Evolutionary conservation across 768 basidiomycete genomes (phyloP), one percentile per base, ranked within the genome.

Genomic region (Tricholoma hemisulphureum): DNA sequence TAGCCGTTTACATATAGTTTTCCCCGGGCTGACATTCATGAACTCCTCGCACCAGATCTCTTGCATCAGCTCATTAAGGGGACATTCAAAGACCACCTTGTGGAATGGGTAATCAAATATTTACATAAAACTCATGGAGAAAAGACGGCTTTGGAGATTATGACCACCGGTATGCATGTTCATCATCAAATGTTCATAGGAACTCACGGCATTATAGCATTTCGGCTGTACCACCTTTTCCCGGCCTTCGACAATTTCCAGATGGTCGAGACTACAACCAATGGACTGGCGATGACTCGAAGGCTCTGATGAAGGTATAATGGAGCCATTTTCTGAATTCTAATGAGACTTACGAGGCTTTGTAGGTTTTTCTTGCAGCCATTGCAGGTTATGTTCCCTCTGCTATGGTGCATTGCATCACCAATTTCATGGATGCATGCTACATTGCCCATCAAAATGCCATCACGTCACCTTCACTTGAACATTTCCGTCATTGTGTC

Each of bases 71-170:
- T 48, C n/a, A 48, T 18, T 23, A 48, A 28, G 48, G n/a, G n/a
- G n/a, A n/a, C n/a, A n/a, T n/a, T n/a, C n/a, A n/a, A n/a, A n/a
- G n/a, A 49, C 29, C 48, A 49, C 48, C 61, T 77, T 6, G 71
- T 76, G 1, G 37, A 39, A 10, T 77, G 76, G 77, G 69, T 75
- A 1, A 45, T 54, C 2, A 58, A 71, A 10, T 77, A 74, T 39
- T 60, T 80, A 3, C 11, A 39, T 2, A 5, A 56, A 3, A 46
- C 31, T 16, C 56, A 69, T 58, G 58, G 64, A 3, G 59, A 69
- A 29, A 51, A 62, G n/a, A 23, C 29, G 1, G 71, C 68, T 0
- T 34, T 65, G 13, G 59, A 57, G 28, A 75, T 77, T 13, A 56
- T 76, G 73, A 77, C 55, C 67, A 53, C 1, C 65, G 68, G 76